Evolutionary conservation across 78 protist species (phyloP), one percentile per base, ranked within the genome.

Genomic region (Andalucia godoyi): DNA sequence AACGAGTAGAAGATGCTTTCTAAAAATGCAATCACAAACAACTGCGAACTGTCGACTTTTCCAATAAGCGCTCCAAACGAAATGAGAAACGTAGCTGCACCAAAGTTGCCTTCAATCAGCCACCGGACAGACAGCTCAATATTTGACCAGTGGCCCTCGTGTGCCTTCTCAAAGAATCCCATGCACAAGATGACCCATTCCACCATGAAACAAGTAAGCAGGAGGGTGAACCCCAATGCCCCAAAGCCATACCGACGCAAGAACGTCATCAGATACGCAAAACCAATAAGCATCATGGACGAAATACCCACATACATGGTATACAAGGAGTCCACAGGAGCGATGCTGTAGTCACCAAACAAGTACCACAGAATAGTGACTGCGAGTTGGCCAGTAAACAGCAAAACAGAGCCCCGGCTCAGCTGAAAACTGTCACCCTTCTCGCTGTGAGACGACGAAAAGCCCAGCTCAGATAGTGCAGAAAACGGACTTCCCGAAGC

Each of bases 281-380:
- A 92, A 29, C 97, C 97, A 23, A 92, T 65, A 57, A 89, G 82
- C 17, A 92, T 72, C 97, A 92, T 92, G 58, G n/a, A n/a, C n/a
- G n/a, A n/a, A n/a, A n/a, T n/a, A n/a, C n/a, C n/a, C n/a, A n/a
- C n/a, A n/a, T n/a, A n/a, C n/a, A n/a, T n/a, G n/a, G n/a, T n/a
- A n/a, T n/a, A n/a, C n/a, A n/a, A n/a, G n/a, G n/a, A n/a, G n/a
- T n/a, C n/a, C n/a, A n/a, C n/a, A n/a, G n/a, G n/a, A n/a, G n/a
- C n/a, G n/a, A n/a, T n/a, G n/a, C n/a, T n/a, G n/a, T n/a, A n/a
- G n/a, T n/a, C n/a, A n/a, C n/a, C n/a, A n/a, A n/a, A n/a, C n/a
- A n/a, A n/a, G n/a, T n/a, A n/a, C n/a, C n/a, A n/a, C n/a, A n/a
- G n/a, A n/a, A n/a, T n/a, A n/a, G n/a, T n/a, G n/a, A n/a, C n/a